phyloP scores from a whole-genome alignment of 768 basidiomycete species.

The Collybia mongolica region DNA sequence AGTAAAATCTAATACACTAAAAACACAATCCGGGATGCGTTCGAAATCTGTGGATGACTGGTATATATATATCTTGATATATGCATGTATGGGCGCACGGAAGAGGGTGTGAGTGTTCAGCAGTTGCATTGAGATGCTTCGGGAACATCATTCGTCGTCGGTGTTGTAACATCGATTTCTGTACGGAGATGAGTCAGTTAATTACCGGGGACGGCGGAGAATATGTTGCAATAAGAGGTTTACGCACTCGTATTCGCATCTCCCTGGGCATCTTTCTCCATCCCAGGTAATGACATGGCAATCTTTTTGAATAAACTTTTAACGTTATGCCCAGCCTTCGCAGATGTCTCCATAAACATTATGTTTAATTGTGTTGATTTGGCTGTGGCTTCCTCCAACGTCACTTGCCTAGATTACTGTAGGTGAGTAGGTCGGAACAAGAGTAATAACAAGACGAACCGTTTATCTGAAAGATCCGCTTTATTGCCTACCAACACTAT shows the following conservation, averaged over 20 bases:
- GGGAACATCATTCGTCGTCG: constrained; percentile 65
- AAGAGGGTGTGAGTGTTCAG: constrained; percentile 32
- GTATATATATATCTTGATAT: constrained; percentile 17
- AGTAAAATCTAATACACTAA: constrained; percentile 16
- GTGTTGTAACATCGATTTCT: constrained; percentile 93
- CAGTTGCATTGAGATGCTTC: constrained; percentile 88
- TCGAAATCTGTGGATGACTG: constrained; percentile 6
- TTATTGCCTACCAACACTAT: constrained; percentile 99
- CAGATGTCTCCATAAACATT: constrained; percentile 99
- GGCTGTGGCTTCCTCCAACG: constrained; percentile 92
- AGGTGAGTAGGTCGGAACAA: constrained; percentile 6
- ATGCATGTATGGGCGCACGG: constrained; percentile 11
- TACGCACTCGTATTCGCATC: constrained; percentile 55
- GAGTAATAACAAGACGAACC: constrained; percentile 49
- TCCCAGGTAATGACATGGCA: constrained; percentile 95
- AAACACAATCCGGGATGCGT: constrained; percentile 13
- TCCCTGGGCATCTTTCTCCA: constrained; percentile 76
- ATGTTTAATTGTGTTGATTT: constrained; percentile 89
- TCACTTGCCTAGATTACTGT: constrained; percentile 81
- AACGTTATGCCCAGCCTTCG: constrained; percentile 98
- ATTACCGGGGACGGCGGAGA: neutral
- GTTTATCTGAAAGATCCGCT: constrained; percentile 97
- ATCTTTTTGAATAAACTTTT: constrained; percentile 99
- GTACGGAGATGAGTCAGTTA: constrained; percentile 10
- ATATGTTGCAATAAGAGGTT: neutral